Conservation (phyloP, 441 rosid genomes). For the Dalechampia spathulata region DNA sequence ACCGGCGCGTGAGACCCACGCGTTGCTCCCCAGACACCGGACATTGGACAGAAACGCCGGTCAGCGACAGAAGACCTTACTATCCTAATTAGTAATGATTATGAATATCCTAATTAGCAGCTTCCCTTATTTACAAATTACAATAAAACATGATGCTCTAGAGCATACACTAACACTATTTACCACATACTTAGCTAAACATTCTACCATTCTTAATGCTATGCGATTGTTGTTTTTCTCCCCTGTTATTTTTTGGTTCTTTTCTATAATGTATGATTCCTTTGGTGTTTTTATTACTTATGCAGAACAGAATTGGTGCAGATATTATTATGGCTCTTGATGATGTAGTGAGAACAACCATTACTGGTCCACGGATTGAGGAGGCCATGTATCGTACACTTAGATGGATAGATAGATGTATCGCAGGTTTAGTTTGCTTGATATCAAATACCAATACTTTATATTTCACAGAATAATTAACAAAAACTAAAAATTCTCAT, state of each 20-base stretch:
- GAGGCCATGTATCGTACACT: conserved; percentile 85
- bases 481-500: conserved; percentile 3
- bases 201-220: neutral
- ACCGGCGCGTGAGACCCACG: too few species aligned
- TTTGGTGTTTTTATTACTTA: conserved; percentile 6
- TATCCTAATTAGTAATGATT: too few species aligned
- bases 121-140: too few species aligned
- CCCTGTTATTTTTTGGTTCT: neutral
- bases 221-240: neutral
- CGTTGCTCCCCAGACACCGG: too few species aligned
- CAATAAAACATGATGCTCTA: too few species aligned
- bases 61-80: too few species aligned
- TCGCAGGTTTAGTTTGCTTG: conserved; percentile 34
- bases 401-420: conserved; percentile 81
- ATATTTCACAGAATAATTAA: neutral
- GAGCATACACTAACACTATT: too few species aligned
- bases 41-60: too few species aligned
- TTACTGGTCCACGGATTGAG: conserved; percentile 67
- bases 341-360: conserved; percentile 77
- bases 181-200: too few species aligned
- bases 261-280: neutral
- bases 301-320: conserved; percentile 79
- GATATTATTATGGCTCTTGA: conserved; percentile 88
- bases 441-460: conserved; percentile 4
- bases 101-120: too few species aligned